These are phyloP conservation scores for Fusarium austroafricanum DNA, from an alignment of 2,329 filamentous ascomycete species.

Conservation along the genomic window DNA sequence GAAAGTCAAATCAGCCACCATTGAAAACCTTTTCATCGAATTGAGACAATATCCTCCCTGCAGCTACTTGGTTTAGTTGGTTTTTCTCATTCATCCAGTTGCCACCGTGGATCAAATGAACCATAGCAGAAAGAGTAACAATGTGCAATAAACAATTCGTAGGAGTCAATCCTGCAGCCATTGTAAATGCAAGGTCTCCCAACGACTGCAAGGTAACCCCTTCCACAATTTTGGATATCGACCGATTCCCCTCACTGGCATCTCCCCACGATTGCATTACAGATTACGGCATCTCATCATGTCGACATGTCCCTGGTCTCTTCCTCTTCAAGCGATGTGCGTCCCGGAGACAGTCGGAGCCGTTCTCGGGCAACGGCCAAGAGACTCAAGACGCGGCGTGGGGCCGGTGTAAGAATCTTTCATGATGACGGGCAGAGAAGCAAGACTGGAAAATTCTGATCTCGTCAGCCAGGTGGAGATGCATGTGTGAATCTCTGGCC, in stretches of 20 bases:
- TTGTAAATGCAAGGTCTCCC: not conserved
- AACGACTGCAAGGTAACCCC: constrained; percentile 10
- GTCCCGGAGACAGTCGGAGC: constrained; percentile 43
- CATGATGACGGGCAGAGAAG: constrained; percentile 6
- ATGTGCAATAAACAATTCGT: constrained; percentile 12
- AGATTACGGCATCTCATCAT: constrained; percentile 21
- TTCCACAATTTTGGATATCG: constrained; percentile 20
- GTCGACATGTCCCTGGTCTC: not conserved
- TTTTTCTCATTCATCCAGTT: not conserved
- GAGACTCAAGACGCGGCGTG: constrained; percentile 34
- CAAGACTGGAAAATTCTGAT: constrained; percentile 32
- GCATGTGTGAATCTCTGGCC: constrained; percentile 22
- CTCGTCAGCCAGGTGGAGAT: constrained; percentile 37
- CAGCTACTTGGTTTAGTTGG: not conserved
- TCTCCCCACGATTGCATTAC: constrained; percentile 34
- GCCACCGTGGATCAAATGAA: constrained; percentile 24
- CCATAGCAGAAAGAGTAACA: constrained; percentile 5
- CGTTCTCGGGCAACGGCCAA: constrained; percentile 21
- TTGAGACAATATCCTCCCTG: constrained; percentile 16
- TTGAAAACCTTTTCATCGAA: constrained; percentile 6
- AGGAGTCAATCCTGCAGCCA: constrained; percentile 7
- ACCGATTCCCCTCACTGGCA: constrained; percentile 20
- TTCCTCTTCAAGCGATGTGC: constrained; percentile 1
- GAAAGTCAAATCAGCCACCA: constrained; percentile 7
- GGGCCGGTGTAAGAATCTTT: constrained; percentile 32